Evolutionary conservation across 2,329 filamentous ascomycete species (phyloP), one percentile per base, ranked within the genome.

Genomic region (Dothistroma pini): DNA sequence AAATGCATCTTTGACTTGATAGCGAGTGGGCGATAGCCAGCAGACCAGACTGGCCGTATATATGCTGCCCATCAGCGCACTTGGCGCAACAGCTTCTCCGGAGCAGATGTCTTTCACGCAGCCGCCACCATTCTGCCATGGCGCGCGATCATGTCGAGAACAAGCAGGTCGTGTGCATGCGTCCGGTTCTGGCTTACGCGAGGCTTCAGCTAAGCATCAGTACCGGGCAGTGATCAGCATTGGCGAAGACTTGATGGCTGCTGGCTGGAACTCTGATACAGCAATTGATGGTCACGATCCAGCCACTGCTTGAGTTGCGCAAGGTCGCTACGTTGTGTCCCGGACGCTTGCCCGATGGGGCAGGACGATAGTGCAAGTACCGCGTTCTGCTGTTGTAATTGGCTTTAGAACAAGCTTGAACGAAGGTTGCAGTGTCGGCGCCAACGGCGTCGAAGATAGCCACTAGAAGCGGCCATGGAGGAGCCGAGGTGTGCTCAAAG

Each of bases 101-200:
- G 16, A 19, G 11, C 38, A 25, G 22, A 34, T 29, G 6, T 50
- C 55, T 19, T 35, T 25, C 44, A 35, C 22, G 22, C 52, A 35
- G 21, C 55, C 35, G 29, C 55, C 41, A 57, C 47, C 29, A 50
- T 34, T 34, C 9, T 34, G 49, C 35, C 10, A 31, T 61, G 25
- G 55, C 53, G 55, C 58, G 34, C 38, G 56, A 58, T 60, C 62
- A 61, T 63, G 48, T 54, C 64, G 52, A 48, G 58, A 66, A 58
- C 44, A 50, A 64, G 64, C 54, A 66, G 62, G 62, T 65, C 60
- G 60, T 65, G 62, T 54, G 56, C 44, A 22, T 54, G 57, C 21
- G 29, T 49, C 25, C 16, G 22, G 52, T 22, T 31, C 52, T 57
- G 54, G 56, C 51, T 35, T 31, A 11, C 12, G 51, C 51, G 11